Conservation (phyloP, 2,329 filamentous ascomycete species). For the Botryotinia globosa region DNA sequence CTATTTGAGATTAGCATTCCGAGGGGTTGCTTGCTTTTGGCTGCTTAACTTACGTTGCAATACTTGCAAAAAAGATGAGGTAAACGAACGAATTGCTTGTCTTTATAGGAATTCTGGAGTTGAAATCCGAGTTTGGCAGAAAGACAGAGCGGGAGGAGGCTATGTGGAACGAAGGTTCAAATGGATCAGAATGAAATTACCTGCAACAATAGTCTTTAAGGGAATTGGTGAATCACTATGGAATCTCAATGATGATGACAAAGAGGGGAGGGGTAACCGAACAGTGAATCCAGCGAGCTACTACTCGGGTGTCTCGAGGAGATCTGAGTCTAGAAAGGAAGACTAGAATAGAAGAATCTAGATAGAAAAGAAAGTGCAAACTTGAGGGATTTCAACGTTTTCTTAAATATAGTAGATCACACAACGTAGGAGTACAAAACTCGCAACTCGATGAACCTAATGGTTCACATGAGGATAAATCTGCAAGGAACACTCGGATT, state of each 20-base stretch:
- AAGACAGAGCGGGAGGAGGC: neutral
- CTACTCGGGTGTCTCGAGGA: neutral
- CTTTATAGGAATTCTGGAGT: neutral
- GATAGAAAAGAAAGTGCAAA: neutral
- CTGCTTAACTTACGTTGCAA: neutral
- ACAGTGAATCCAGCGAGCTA: neutral
- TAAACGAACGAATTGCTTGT: neutral
- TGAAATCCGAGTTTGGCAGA: neutral
- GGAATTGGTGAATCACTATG: neutral
- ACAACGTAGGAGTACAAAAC: neutral
- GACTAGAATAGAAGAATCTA: neutral
- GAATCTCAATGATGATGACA: neutral
- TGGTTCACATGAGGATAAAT: constrained; percentile 16
- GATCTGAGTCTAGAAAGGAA: neutral
- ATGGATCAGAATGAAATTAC: neutral
- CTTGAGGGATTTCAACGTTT: neutral
- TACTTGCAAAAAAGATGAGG: neutral
- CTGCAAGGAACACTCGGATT: constrained; percentile 18
- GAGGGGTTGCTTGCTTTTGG: neutral
- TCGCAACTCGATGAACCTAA: neutral
- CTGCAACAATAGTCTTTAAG: neutral
- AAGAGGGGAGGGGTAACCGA: constrained; percentile 9
- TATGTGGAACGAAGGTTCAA: neutral
- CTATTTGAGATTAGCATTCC: constrained; percentile 1
- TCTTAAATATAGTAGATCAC: constrained; percentile 3